phyloP scores from a whole-genome alignment of 75 land plant genomes.

The Pseudotsuga menziesii region DNA sequence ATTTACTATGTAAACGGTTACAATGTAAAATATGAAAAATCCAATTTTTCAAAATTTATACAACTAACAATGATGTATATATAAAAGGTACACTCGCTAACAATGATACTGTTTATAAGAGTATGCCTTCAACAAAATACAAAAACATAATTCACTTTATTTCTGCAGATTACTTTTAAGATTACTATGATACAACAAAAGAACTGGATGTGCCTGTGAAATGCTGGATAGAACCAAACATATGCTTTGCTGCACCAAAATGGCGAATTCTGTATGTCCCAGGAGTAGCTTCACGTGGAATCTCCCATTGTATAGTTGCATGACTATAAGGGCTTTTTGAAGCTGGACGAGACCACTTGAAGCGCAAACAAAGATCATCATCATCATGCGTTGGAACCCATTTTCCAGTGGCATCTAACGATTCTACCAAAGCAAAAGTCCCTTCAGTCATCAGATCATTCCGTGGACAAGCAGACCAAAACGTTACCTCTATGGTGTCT shows the following conservation, averaged over 20 bases:
- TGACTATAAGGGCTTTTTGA: conserved; percentile 25
- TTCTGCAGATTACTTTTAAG: background rate
- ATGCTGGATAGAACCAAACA: conserved; percentile 40
- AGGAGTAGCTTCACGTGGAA: conserved; percentile 47
- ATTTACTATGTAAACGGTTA: too few relatives aligned
- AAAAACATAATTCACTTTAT: too few relatives aligned
- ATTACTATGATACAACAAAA: conserved; percentile 42
- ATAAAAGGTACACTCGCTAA: too few relatives aligned
- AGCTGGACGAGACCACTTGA: conserved; percentile 43
- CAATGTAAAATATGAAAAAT: too few relatives aligned
- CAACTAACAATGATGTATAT: too few relatives aligned
- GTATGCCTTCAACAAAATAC: too few relatives aligned
- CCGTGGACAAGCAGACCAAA: conserved; percentile 75
- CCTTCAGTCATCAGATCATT: conserved; percentile 82
- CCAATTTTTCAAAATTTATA: too few relatives aligned
- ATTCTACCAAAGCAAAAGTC: conserved; percentile 69
- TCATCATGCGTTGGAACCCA: conserved; percentile 70
- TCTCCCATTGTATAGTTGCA: conserved; percentile 72
- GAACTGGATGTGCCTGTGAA: conserved; percentile 73
- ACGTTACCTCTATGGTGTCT: conserved; percentile 46
- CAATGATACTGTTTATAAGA: too few relatives aligned
- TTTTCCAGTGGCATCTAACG: conserved; percentile 28
- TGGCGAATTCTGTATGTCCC: conserved; percentile 77
- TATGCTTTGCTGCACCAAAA: conserved; percentile 63
- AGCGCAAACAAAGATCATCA: conserved; percentile 60